Evolutionary conservation across 192 early-diverging fungal species (phyloP), one percentile per base, ranked within the genome.

Genomic region (Backusella australiensis): DNA sequence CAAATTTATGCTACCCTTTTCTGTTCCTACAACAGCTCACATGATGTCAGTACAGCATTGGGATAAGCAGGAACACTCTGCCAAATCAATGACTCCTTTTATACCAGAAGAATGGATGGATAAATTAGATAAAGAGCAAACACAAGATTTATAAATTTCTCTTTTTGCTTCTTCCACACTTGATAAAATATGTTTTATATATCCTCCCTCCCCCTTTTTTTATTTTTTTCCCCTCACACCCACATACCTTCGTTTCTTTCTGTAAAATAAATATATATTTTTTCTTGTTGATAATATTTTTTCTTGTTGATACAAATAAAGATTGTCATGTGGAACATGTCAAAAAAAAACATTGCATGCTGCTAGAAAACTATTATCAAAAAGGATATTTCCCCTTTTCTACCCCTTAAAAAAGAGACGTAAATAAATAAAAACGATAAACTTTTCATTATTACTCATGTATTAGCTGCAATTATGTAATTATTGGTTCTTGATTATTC

Each of bases 1-100:
- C 6, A 75, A 80, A 23, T 88, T 88, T 76, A 80, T 89, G 73
- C 68, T 89, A 41, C 89, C 90, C 70, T 91, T 91, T 77, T 89
- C 89, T 23, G 84, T 91, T 32, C 90, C 89, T 29, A 90, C 87
- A 4, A 87, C 85, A 67, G 82, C 83, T 46, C 83, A 85, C 26
- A 77, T 75, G 23, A 52, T 35, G 26, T 49, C 53, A 9, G 59
- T 46, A 15, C 11, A 35, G 0, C 38, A 67, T 44, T 44, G 52
- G 39, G 67, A 53, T 46, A 52, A n/a, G 5, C 21, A 44, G 23
- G 41, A 71, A 26, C 38, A 71, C n/a, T 68, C 67, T 42, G 19
- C 39, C 29, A 38, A 71, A 29, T 36, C 26, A 41, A 75, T 42
- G 1, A 38, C 71, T 19, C 80, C 80, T 6, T 36, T 71, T 34